phyloP scores from a whole-genome alignment of 495 filamentous ascomycete genomes.

The Daldinia grandis region DNA sequence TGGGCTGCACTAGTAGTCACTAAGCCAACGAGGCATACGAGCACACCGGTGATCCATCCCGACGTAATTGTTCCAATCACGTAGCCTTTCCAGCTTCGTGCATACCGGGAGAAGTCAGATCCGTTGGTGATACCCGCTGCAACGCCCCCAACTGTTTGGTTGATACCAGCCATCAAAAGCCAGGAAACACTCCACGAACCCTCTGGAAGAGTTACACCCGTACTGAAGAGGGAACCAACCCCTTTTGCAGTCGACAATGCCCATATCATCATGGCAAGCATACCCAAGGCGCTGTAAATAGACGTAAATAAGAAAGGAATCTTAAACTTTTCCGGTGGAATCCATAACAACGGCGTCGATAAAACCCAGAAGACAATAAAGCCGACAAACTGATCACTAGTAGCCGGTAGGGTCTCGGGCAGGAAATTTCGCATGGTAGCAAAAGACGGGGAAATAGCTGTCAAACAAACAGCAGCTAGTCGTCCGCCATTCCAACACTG shows the following conservation, averaged over 20 bases:
- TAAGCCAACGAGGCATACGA: constrained; percentile 45
- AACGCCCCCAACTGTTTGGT: constrained; percentile 44
- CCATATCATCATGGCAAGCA: constrained; percentile 54
- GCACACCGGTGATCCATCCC: constrained; percentile 43
- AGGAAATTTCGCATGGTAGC: constrained; percentile 52
- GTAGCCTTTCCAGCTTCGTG: constrained; percentile 40
- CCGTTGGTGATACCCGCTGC: constrained; percentile 54
- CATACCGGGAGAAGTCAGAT: constrained; percentile 51
- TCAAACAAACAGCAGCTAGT: constrained; percentile 47
- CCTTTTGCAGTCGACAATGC: constrained; percentile 46
- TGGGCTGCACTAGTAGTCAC: constrained; percentile 50
- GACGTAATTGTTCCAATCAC: constrained; percentile 48
- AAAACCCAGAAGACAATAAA: constrained; percentile 53
- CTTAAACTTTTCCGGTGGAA: constrained; percentile 56
- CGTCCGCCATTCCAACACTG: constrained; percentile 46
- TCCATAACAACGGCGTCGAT: constrained; percentile 50
- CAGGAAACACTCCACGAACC: constrained; percentile 42
- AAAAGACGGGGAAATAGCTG: constrained; percentile 55
- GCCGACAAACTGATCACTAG: constrained; percentile 53
- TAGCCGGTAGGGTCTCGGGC: constrained; percentile 48
- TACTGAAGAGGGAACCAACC: constrained; percentile 42
- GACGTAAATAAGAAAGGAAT: constrained; percentile 46
- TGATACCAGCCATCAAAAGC: constrained; percentile 51
- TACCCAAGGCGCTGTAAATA: constrained; percentile 44
- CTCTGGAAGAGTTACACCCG: constrained; percentile 36